Base-by-base conservation (phyloP, 2,329 filamentous ascomycete genomes). In the Leptodontidium sp. region DNA sequence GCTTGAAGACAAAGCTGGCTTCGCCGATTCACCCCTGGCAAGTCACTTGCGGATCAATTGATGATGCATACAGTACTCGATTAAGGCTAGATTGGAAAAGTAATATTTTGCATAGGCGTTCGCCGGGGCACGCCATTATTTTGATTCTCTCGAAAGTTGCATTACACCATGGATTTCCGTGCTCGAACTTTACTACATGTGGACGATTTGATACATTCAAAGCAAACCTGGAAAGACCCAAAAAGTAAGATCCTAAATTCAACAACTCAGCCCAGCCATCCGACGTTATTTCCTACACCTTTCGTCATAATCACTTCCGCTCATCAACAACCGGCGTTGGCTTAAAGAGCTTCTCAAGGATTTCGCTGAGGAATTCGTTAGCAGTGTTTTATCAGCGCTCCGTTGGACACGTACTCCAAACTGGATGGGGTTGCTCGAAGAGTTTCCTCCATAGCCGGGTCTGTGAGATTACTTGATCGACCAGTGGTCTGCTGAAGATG, bases 401-500 rank as follows among this genome's bases (percentile, higher is more conserved):
- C 38, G n/a, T 45, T 43, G 58, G 17, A 61, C 17, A 61, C 21
- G 58, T 45, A 61, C 58, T 61, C 58, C 58, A 2, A 61, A 61
- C 58, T 61, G 24, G n/a, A 45, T 26, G 38, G n/a, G 57, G 35
- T 43, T 57, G 2, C 45, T 47, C 55, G 61, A 70, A 70, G 64
- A 61, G 52, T 24, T 53, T 69, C 58, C 24, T 66, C 52, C 15
- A 40, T 67, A 64, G 64, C 49, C 68, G 64, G 50, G 61, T 67
- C 67, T 69, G 52, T 69, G 47, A 69, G 64, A 52, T 68, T 21
- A 64, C 38, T 58, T 43, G 66, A 35, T 45, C 26, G 45, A 17
- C 43, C 65, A 49, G 62, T 62, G 24, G 66, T 65, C 53, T 12
- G 49, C 66, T 68, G 61, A 68, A 68, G 66, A 65, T 38, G 24